These are phyloP conservation scores for Cephaloascus albidus DNA, from an alignment of 805 yeast species.

Conservation along the genomic window DNA sequence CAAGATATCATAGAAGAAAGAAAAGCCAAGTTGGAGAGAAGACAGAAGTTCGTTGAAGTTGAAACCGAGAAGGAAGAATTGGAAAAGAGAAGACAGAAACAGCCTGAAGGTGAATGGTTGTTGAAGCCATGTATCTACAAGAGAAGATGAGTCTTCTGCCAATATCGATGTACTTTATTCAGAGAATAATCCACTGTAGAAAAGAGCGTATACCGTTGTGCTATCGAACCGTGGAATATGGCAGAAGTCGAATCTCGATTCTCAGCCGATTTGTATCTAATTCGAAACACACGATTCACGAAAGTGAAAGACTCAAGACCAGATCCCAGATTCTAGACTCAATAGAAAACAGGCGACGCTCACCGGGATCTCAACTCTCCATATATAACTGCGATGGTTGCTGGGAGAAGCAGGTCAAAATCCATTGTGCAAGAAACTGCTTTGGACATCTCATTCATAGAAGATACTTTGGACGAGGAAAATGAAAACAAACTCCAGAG, in stretches of 20 bases:
- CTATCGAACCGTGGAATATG: too few relatives aligned
- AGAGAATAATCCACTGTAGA: too few relatives aligned
- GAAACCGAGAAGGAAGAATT: conserved; percentile 56
- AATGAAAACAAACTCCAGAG: background rate
- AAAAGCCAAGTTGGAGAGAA: conserved; percentile 50
- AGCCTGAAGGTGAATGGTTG: conserved; percentile 80
- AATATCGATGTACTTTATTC: too few relatives aligned
- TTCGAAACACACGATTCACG: too few relatives aligned
- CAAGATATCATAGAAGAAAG: conserved; percentile 56
- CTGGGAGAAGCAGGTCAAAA: background rate
- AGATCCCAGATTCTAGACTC: too few relatives aligned
- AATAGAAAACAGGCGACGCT: too few relatives aligned
- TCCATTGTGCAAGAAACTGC: background rate
- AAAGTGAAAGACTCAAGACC: too few relatives aligned
- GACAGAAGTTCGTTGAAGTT: conserved; percentile 59
- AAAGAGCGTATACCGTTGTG: too few relatives aligned
- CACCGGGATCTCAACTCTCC: background rate
- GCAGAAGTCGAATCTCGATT: too few relatives aligned
- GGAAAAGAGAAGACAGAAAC: conserved; percentile 39
- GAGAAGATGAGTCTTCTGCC: conserved; percentile 68
- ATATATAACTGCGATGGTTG: background rate
- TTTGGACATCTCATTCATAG: background rate
- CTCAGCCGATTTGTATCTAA: too few relatives aligned
- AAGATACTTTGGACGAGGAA: background rate
- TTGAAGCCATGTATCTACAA: conserved; percentile 95